Evolutionary conservation across 257 asterid species (phyloP).

Genomic region (Jacaranda copaia): DNA sequence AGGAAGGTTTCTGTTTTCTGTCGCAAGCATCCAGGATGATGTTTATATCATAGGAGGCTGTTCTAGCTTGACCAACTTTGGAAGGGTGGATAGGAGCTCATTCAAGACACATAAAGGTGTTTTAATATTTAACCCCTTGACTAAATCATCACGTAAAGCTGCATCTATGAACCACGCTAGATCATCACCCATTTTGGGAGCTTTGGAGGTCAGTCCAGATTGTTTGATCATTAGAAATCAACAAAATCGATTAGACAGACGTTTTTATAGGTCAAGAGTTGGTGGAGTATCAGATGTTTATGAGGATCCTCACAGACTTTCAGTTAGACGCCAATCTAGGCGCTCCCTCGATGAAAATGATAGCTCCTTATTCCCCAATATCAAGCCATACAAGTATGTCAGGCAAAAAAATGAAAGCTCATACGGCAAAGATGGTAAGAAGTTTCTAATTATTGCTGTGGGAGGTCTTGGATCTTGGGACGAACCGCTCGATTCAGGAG

Average conservation of each 20-base stretch:
- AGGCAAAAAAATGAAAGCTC: conserved; percentile 55
- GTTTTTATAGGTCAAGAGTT: conserved; percentile 60
- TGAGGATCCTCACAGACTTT: conserved; percentile 96
- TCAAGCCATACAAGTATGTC: conserved; percentile 47
- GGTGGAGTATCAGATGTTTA: conserved; percentile 88
- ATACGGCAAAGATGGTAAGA: conserved; percentile 48
- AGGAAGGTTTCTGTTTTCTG: conserved; percentile 86
- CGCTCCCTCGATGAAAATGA: conserved; percentile 75
- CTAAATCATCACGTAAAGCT: conserved; percentile 82
- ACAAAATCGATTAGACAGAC: conserved; percentile 64
- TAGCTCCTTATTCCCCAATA: conserved; percentile 44
- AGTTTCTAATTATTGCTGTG: conserved; percentile 73
- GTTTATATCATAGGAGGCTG: conserved; percentile 87
- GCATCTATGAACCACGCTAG: conserved; percentile 85
- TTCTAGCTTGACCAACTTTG: conserved; percentile 91
- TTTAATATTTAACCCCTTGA: conserved; percentile 69
- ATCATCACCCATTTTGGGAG: conserved; percentile 84
- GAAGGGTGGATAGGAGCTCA: conserved; percentile 83
- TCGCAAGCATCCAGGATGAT: conserved; percentile 69
- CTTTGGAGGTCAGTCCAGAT: conserved; percentile 70
- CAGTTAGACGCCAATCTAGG: conserved; percentile 75
- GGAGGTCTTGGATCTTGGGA: conserved; percentile 98
- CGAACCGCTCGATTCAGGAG: conserved; percentile 82
- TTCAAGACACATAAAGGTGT: conserved; percentile 92
- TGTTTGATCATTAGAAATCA: conserved; percentile 57